Evolutionary conservation across 495 filamentous ascomycete genomes (phyloP), one percentile per base, ranked within the genome.

Genomic region (Daldinia grandis): DNA sequence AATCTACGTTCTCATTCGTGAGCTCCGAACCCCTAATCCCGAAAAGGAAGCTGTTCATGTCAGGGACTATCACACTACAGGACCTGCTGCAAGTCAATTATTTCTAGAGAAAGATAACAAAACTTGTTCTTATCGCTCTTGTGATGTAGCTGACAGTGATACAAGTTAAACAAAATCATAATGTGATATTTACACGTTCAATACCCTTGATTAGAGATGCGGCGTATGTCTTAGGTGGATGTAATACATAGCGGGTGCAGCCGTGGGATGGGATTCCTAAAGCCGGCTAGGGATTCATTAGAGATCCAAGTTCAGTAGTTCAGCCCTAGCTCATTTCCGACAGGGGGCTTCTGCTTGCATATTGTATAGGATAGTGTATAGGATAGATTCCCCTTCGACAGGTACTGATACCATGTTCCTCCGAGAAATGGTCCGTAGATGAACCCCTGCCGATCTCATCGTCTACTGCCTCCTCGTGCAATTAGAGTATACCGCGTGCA

Each of bases 31-130:
- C 44, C 58, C 75, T 71, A 75, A 68, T 58, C 75, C 72, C 12
- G 62, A 76, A 69, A 31, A 67, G 75, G 75, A 73, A 76, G 75
- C 66, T 76, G 66, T 66, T 5, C 66, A 75, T 71, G 69, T 63
- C 68, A 73, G 71, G 71, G 56, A 47, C 62, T 40, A 69, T 69
- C 65, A 69, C 65, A 68, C 59, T 69, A 35, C 71, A 58, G 51
- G 58, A 63, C 57, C 66, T 69, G 71, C 65, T 69, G 71, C 63
- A 58, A 65, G 61, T 58, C 62, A 53, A 58, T 19, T 69, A 62
- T 73, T 66, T 69, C 71, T 69, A 12, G 54, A 4, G n/a, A 47
- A 24, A 58, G 61, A 69, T 62, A 69, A 28, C 35, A 33, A 33
- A 54, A n/a, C 8, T 27, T 14, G 14, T 25, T 27, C 55, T 68